Evolutionary conservation across 805 yeast species (phyloP).

Genomic region (Lachancea mirantina): DNA sequence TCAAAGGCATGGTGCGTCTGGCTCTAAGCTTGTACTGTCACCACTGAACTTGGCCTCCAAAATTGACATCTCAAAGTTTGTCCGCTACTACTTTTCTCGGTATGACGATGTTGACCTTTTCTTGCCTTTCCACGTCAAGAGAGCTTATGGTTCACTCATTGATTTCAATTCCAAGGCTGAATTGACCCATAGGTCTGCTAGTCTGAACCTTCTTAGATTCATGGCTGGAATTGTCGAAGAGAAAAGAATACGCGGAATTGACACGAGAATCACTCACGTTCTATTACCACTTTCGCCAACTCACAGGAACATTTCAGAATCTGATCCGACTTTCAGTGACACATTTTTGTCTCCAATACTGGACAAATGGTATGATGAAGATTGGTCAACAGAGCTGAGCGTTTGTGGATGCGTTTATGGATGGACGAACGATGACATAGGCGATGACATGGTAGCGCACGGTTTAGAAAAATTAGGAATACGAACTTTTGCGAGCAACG

Average conservation of each 20-base stretch:
- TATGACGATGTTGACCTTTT: constrained; percentile 68
- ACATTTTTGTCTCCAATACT: constrained; percentile 80
- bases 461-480: constrained; percentile 84
- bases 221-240: constrained; percentile 67
- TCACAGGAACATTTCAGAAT: constrained; percentile 39
- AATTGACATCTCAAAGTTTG: constrained; percentile 67
- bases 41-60: constrained; percentile 86
- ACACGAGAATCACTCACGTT: constrained; percentile 84
- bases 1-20: constrained; percentile 70
- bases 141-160: constrained; percentile 82
- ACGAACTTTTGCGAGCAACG: constrained; percentile 89
- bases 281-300: constrained; percentile 80
- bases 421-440: constrained; percentile 56
- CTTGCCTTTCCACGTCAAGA: constrained; percentile 65
- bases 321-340: constrained; percentile 84
- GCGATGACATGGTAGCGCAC: constrained; percentile 78
- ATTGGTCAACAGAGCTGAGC: constrained; percentile 75
- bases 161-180: constrained; percentile 75
- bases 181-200: constrained; percentile 82
- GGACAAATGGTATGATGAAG: constrained; percentile 86
- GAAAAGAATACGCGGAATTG: constrained; percentile 49
- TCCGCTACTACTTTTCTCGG: constrained; percentile 61
- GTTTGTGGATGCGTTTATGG: constrained; percentile 81
- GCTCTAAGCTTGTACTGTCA: constrained; percentile 71
- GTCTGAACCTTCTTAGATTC: constrained; percentile 70